Percentiles rank a stretch among this genome's conserved stretches.
Evolutionary conservation across 805 yeast species (phyloP).

Genomic region (Lipomyces kockii): DNA sequence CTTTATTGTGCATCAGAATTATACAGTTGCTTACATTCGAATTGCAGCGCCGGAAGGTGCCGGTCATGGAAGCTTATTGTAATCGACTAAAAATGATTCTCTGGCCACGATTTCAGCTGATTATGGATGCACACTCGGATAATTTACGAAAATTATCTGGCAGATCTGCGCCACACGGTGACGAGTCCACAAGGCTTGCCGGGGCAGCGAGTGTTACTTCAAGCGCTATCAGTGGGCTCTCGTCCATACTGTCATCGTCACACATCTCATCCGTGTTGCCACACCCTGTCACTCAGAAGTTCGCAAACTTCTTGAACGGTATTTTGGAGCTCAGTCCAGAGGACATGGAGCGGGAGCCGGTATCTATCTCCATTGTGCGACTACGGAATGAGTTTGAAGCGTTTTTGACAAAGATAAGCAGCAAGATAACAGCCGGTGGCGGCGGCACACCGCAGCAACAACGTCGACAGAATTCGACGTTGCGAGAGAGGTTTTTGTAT

Average conservation of each 20-base stretch:
- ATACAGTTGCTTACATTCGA: conserved; percentile 67
- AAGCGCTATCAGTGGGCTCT: conserved; percentile 12
- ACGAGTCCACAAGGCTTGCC: conserved; percentile 45
- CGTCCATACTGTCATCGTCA: conserved; percentile 18
- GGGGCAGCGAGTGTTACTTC: conserved; percentile 43
- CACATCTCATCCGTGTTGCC: conserved; percentile 50
- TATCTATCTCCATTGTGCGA: conserved; percentile 68
- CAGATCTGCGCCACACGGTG: conserved; percentile 7
- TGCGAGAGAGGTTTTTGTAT: conserved; percentile 69
- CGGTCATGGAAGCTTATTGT: conserved; percentile 71
- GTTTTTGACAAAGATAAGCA: conserved; percentile 70
- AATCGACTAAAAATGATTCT: conserved; percentile 66
- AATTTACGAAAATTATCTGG: conserved; percentile 55
- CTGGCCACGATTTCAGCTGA: conserved; percentile 85
- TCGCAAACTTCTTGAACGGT: conserved; percentile 73
- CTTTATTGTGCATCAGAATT: conserved; percentile 73
- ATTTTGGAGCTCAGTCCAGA: conserved; percentile 59
- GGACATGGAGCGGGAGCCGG: conserved; percentile 63
- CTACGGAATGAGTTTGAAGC: conserved; percentile 81
- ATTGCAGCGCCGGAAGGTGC: conserved; percentile 70
- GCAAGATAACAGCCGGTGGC: conserved; percentile 38
- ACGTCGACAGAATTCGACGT: conserved; percentile 47
- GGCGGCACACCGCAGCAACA: conserved; percentile 40
- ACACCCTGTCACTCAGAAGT: conserved; percentile 74
- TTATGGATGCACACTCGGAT: conserved; percentile 78